Evolutionary conservation across 1,284 basidiomycete genomes (phyloP), one percentile per base, ranked within the genome.

Genomic region (Rhodotorula sp.): DNA sequence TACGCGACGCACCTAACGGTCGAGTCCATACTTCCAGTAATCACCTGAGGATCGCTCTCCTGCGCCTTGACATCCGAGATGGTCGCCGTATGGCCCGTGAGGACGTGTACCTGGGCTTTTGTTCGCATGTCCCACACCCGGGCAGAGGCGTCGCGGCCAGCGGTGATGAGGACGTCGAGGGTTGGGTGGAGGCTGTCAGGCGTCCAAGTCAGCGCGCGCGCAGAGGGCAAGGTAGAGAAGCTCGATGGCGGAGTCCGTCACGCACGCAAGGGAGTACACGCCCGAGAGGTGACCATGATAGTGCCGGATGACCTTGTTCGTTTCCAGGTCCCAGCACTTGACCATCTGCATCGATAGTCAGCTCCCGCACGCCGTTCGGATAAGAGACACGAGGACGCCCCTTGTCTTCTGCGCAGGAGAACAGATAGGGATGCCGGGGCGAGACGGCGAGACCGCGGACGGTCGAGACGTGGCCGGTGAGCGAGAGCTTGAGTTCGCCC

Each of bases 91-190:
- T 99, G 95, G 0, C 96, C 95, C 0, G 91, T 83, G 30, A 99
- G 85, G 28, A 95, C 91, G 79, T 97, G 93, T 65, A 99, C 91
- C 79, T 94, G 92, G 28, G 92, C 90, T 79, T 97, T 94, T 44
- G 94, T 96, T 57, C 95, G 87, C 94, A 99, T 99, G 78, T 99
- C 95, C 95, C 95, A 99, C 0, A 97, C 94, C 67, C 96, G 88
- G 3, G 94, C 95, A 13, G 90, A 91, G 13, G 95, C 92, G 77
- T 99, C 96, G 76, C 95, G 88, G 55, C 96, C 95, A 6, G 91
- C 88, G 0, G 95, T 98, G 47, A 97, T 93, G 28, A 99, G 86
- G 0, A 99, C 84, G 77, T 99, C 95, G 53, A 99, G 87, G 0
- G 95, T 98, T 1, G 95, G 96, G 78, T 99, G 96, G 15, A 99